These are phyloP conservation scores for Tardiomyces depauwii DNA, from an alignment of 1,139 yeast species.

Conservation along the genomic window DNA sequence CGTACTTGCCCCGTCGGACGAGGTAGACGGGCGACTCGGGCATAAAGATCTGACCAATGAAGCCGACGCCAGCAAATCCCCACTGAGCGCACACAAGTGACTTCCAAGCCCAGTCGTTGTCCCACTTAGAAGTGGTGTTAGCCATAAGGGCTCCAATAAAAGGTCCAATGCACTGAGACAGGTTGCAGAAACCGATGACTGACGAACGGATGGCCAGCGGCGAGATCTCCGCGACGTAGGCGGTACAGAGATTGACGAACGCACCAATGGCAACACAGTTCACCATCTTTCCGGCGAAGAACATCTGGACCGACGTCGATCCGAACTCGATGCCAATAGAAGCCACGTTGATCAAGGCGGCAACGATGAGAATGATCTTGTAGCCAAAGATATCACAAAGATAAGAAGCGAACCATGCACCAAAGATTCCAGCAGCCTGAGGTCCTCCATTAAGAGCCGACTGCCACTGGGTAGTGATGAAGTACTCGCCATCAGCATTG, in stretches of 20 bases:
- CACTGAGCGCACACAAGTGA: constrained; percentile 6
- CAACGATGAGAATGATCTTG: constrained; percentile 10
- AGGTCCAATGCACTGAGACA: constrained; percentile 25
- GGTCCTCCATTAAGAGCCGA: constrained; percentile 23
- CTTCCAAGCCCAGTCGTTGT: constrained; percentile 1
- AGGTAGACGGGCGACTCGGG: constrained; percentile 48
- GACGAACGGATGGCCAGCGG: constrained; percentile 24
- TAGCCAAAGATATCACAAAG: constrained; percentile 15
- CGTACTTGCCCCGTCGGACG: constrained; percentile 26
- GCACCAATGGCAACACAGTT: constrained; percentile 22
- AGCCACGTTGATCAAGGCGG: constrained; percentile 11
- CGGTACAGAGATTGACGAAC: constrained; percentile 9
- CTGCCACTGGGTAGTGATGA: constrained; percentile 24
- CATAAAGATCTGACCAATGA: constrained; percentile 7
- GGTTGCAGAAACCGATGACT: constrained; percentile 18
- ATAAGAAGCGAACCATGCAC: constrained; percentile 10
- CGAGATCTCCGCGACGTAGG: constrained; percentile 24
- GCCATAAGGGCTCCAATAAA: constrained; percentile 16
- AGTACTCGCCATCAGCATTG: constrained; percentile 14
- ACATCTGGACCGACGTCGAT: constrained; percentile 17
- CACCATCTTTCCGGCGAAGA: constrained; percentile 23
- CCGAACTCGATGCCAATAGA: constrained; percentile 21
- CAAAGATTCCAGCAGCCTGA: constrained; percentile 18
- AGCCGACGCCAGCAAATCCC: constrained; percentile 7
- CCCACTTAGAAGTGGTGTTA: constrained; percentile 12